Base-by-base conservation (phyloP, 2,329 filamentous ascomycete genomes). In the Calonectria crousiana region DNA sequence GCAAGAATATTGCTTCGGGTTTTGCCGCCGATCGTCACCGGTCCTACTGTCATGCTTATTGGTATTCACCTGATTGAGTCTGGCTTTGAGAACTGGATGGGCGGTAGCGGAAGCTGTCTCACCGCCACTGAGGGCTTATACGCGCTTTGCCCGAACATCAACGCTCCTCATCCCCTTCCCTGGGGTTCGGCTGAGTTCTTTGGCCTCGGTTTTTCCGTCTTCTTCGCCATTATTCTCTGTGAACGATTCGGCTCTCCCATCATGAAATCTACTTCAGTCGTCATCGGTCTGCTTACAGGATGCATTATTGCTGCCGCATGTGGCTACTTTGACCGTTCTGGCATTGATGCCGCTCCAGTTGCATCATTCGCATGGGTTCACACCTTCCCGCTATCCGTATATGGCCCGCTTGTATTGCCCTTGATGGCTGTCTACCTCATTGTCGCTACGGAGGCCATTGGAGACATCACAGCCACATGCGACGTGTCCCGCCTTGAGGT, bases 131-230 rank as follows among this genome's bases (percentile, higher is more conserved):
- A 87, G 3, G 90, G 89, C 18, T 89, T 91, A 77, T 95, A 91
- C 82, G 88, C 88, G 8, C 84, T 90, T 6, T 97, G 94, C 79
- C 93, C 93, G 2, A 87, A 89, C 77, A 91, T 93, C 75, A 85
- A 86, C 30, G 94, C 94, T 0, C 93, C 94, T 1, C 92, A 93
- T 72, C 89, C 94, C 18, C 87, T 96, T 1, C 92, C 91, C 0
- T 97, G 95, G 95, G 95, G 94, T 4, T 92, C 92, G 47, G 90
- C 94, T 1, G 93, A 97, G 83, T 95, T 93, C 78, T 90, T 97
- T 6, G 95, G 89, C 16, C 89, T 97, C 2, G 95, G 95, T 0
- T 96, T 97, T 85, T 92, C 92, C 56, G 95, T 96, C 44, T 96
- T 96, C 81, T 78, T 93, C 56, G 94, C 93, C 34, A 96, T 97